Conservation (phyloP, 768 basidiomycete genomes). For the Pleurotus platypus region DNA sequence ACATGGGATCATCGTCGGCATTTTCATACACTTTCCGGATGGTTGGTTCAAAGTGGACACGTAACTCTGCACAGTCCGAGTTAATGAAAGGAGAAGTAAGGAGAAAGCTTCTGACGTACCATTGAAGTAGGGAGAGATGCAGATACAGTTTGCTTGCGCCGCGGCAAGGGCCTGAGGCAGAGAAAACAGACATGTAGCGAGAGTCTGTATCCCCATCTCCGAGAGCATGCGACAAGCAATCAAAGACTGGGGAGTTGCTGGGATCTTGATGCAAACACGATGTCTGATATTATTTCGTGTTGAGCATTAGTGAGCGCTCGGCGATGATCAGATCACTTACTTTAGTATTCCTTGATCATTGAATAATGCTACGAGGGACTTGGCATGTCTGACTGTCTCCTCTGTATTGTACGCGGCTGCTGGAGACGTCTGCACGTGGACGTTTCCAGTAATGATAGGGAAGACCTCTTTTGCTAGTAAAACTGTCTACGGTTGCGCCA, state of each 20-base stretch:
- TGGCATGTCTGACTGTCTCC: slow-evolving; percentile 39
- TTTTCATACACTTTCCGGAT: slow-evolving; percentile 35
- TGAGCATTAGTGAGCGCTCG: background rate
- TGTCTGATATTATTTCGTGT: slow-evolving; percentile 22
- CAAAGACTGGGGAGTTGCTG: slow-evolving; percentile 48
- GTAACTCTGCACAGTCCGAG: slow-evolving; percentile 28
- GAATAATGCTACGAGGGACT: slow-evolving; percentile 35
- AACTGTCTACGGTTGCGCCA: slow-evolving; percentile 29
- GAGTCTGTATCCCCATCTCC: slow-evolving; percentile 44
- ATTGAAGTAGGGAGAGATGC: slow-evolving; percentile 57
- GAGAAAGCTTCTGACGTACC: slow-evolving; percentile 21
- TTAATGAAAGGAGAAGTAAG: no score
- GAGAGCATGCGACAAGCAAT: slow-evolving; percentile 44
- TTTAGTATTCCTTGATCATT: slow-evolving; percentile 38
- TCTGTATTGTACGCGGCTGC: slow-evolving; percentile 35
- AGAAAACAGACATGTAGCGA: slow-evolving; percentile 53
- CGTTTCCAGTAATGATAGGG: slow-evolving; percentile 37
- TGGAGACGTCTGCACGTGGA: slow-evolving; percentile 43
- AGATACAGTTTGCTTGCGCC: slow-evolving; percentile 47
- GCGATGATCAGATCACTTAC: slow-evolving; percentile 14
- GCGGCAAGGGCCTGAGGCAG: slow-evolving; percentile 55
- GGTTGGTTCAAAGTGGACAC: slow-evolving; percentile 40
- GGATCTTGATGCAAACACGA: slow-evolving; percentile 59
- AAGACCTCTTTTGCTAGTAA: slow-evolving; percentile 39
- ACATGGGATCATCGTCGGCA: slow-evolving; percentile 38